Conservation (phyloP, 306 rosid genomes). For the Geum urbanum region DNA sequence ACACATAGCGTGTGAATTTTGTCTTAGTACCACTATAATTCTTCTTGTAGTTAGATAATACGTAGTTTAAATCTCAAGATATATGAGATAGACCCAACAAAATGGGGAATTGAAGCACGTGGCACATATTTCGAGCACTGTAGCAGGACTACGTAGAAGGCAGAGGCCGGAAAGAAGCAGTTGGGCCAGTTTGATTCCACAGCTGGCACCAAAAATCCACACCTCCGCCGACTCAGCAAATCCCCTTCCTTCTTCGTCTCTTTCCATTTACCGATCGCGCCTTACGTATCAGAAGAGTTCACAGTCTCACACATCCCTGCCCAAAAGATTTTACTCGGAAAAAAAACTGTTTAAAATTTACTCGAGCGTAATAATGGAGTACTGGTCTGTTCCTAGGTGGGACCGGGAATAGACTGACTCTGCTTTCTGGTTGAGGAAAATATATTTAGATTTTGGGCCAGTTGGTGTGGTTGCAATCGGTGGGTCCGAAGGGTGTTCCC, state of each 20-base stretch:
- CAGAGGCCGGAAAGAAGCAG: slow-evolving; percentile 42
- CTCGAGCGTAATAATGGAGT: too few species aligned
- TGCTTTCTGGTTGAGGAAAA: neutral
- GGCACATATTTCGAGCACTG: slow-evolving; percentile 17
- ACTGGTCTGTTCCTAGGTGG: slow-evolving; percentile 24
- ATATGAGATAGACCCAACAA: neutral
- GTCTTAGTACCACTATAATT: too few species aligned
- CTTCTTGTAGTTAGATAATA: too few species aligned
- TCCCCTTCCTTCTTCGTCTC: too few species aligned
- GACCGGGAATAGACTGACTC: slow-evolving; percentile 6
- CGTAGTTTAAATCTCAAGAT: too few species aligned
- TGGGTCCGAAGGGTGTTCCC: slow-evolving; percentile 41
- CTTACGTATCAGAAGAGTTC: too few species aligned
- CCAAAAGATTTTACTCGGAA: too few species aligned
- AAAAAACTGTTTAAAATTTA: neutral
- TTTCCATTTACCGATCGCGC: neutral
- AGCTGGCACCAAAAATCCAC: slow-evolving; percentile 55
- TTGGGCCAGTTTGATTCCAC: slow-evolving; percentile 52
- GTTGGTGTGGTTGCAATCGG: slow-evolving; percentile 1
- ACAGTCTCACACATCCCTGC: too few species aligned
- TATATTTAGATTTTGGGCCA: slow-evolving; percentile 4
- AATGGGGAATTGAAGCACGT: slow-evolving; percentile 21
- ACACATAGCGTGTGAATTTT: too few species aligned
- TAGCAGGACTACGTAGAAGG: slow-evolving; percentile 5
- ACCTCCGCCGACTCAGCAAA: slow-evolving; percentile 35